Conservation (phyloP, 2,329 filamentous ascomycete genomes). For the Graphium sp. region DNA sequence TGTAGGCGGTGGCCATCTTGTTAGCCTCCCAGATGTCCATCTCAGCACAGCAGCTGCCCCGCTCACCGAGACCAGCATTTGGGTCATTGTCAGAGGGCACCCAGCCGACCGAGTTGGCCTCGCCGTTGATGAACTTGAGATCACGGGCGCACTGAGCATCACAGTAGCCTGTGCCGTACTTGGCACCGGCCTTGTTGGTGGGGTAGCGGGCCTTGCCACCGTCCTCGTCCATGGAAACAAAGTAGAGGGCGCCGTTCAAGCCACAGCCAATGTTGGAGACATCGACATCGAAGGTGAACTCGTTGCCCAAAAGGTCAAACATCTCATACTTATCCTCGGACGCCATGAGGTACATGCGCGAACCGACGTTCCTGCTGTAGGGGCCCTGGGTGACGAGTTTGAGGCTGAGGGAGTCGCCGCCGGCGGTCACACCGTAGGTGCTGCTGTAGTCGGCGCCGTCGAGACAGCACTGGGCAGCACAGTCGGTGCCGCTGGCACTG, state of each 20-base stretch:
- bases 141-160: conserved; percentile 35
- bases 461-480: conserved; percentile 30
- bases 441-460: conserved; percentile 33
- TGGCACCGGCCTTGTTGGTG: conserved; percentile 34
- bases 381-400: conserved; percentile 37
- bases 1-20: conserved; percentile 44
- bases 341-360: conserved; percentile 47
- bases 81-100: conserved; percentile 29
- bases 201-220: conserved; percentile 32
- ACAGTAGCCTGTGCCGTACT: conserved; percentile 41
- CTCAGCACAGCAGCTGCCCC: conserved; percentile 44
- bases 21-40: conserved; percentile 53
- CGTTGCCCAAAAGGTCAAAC: conserved; percentile 47
- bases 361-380: conserved; percentile 23
- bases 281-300: conserved; percentile 60
- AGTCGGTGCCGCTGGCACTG: conserved; percentile 20
- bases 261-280: conserved; percentile 52
- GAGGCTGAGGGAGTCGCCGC: conserved; percentile 31
- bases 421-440: conserved; percentile 37
- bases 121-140: conserved; percentile 40
- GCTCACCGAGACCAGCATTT: conserved; percentile 32
- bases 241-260: conserved; percentile 56
- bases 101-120: conserved; percentile 38
- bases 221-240: conserved; percentile 42
- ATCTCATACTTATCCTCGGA: conserved; percentile 44